A percentile compares a stretch with the other conserved stretches of the same genome.
Evolutionary conservation across 306 rosid species (phyloP).

Genomic region (Cicer judaicum): DNA sequence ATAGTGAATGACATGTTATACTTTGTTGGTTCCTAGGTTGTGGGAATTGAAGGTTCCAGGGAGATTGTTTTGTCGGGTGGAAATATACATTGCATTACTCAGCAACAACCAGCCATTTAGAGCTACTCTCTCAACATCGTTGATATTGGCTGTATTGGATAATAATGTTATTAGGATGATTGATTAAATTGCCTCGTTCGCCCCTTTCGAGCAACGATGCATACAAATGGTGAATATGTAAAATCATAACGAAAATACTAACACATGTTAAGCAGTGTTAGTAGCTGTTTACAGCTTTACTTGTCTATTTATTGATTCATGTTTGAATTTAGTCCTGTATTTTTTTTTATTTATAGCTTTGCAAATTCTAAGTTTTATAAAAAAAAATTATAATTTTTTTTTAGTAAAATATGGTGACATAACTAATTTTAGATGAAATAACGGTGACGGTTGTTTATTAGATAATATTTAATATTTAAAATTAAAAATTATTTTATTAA

Average conservation of each 20-base stretch:
- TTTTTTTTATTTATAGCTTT: no score
- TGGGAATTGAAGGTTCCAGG: slow-evolving; percentile 84
- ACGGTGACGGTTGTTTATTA: no score
- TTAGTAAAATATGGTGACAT: no score
- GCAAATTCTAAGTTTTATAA: no score
- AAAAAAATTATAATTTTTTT: no score
- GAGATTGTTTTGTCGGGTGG: slow-evolving; percentile 94
- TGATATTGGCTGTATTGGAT: slow-evolving; percentile 15
- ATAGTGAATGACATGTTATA: slow-evolving; percentile 23
- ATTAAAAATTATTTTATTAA: no score
- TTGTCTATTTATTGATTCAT: neutral
- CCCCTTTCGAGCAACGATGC: slow-evolving; percentile 4
- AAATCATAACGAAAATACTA: no score
- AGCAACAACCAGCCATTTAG: slow-evolving; percentile 76
- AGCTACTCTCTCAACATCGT: neutral
- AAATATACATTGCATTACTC: slow-evolving; percentile 94
- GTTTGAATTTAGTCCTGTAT: no score
- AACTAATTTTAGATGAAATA: no score
- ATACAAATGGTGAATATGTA: neutral
- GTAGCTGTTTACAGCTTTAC: no score
- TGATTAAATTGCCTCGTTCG: neutral
- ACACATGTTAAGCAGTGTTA: no score
- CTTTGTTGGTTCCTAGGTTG: slow-evolving; percentile 62
- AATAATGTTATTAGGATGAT: slow-evolving; percentile 2
- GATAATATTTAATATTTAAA: no score